Evolutionary conservation across 768 basidiomycete species (phyloP), one percentile per base, ranked within the genome.

Genomic region (Lactarius sanguifluus): DNA sequence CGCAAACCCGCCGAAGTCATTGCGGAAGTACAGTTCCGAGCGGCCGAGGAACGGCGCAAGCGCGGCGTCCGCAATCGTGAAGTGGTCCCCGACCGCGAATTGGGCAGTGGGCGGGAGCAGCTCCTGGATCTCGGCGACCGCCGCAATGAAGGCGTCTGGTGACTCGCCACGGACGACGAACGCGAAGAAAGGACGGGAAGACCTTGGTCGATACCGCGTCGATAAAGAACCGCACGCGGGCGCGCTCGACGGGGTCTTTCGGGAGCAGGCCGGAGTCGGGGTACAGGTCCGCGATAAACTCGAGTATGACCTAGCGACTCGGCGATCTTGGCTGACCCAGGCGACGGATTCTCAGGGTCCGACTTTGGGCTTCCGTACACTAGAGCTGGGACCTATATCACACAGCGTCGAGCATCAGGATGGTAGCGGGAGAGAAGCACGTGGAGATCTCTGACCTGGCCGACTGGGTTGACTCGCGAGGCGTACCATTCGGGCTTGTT

Each of bases 401-500:
- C 47, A n/a, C n/a, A n/a, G 28, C 16, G 12, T 43, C 20, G 23
- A 28, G 13, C 36, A 38, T 38, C 36, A 38, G 36, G 36, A 38
- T 18, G 7, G 36, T 23, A 25, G 16, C 5, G 8, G 15, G 23
- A 4, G 13, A 18, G 52, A 20, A 23, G 40, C 12, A 10, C 23
- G n/a, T 5, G 55, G 23, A 25, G 5, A 15, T 71, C 75, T 23
- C 36, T 38, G 71, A 85, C 87, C 80, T 88, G 86, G 74, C 82
- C 82, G 1, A 81, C 85, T 1, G 83, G 83, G 73, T 89, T 88
- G 47, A 89, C 81, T 62, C 83, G 79, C 0, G 81, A 79, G 0
- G 82, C 82, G 72, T 85, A 89, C 87, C 87, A 88, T 59, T 81
- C 83, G 0, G 88, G 88, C 75, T 89, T 89, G 76, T 86, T 83